Evolutionary conservation across 371 early-diverging fungal genomes (phyloP), one percentile per base, ranked within the genome.

Genomic region (Dichotomocladium elegans): DNA sequence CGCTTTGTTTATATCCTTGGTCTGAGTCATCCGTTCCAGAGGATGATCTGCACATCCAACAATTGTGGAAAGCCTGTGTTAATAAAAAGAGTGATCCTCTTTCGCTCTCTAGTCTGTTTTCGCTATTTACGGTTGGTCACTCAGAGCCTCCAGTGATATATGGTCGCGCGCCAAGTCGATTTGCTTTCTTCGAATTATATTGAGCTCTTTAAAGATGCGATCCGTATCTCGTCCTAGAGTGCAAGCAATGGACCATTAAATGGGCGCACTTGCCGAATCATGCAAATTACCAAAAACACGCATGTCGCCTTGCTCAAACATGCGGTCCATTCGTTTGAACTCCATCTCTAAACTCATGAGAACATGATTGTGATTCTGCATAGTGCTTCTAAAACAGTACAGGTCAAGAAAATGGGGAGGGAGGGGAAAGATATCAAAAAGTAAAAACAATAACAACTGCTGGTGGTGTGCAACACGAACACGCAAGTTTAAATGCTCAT

Each of bases 81-180:
- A 29, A 44, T 17, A 11, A 28, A 15, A 35, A 30, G 11, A 22
- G 11, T 11, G 25, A n/a, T 44, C 8, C 9, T 6, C 5, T 33
- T 31, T n/a, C 7, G 3, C 5, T 28, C 24, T 4, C 29, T 27
- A 26, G 17, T 12, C 14, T 35, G 9, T 24, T 1, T 21, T 10
- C 10, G 6, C 9, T 26, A 14, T 55, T 25, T 60, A 68, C 68
- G 56, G 53, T 19, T 47, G 42, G 35, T 68, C 68, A 15, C 41
- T 48, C 5, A 68, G 40, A n/a, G 34, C 51, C 29, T 68, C 68
- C 12, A 68, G 40, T 15, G 68, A 52, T 46, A 68, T 68, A 14
- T 68, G 68, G 24, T 68, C 68, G 9, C 52, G 37, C 19, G 68
- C 64, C 12, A 68, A 29, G 10, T 63, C 59, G 14, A 66, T 60